Base-by-base conservation (phyloP, 1,284 basidiomycete species). In the Cryptococcus wingfieldii region DNA sequence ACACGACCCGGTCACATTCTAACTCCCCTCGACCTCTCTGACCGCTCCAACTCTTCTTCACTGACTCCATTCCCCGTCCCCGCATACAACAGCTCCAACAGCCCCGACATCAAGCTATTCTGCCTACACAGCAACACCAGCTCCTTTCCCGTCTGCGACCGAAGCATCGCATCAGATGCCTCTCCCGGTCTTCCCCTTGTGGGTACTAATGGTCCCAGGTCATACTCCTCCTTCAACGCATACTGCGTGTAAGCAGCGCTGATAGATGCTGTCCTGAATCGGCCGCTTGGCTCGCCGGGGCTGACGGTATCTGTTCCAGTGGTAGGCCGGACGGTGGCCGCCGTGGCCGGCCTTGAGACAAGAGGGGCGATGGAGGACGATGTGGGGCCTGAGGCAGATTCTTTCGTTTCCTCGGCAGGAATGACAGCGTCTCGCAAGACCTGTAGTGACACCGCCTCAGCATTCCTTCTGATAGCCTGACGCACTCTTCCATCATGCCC, bases 351-450 rank as follows among this genome's bases (percentile, higher is more conserved):
- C 28, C 43, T 47, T 23, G 23, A 25, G 34, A n/a, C 19, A 10
- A 10, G 31, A 34, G 31, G 31, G 9, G 19, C 23, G 18, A 12
- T 28, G 14, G 18, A 25, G 27, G 45, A 25, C 16, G 45, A 16
- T 46, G 18, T 9, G 9, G 9, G 14, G 14, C 19, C 27, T 10
- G 41, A 42, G 41, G n/a, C 16, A 42, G 19, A n/a, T 7, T 44
- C 53, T 5, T 19, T 5, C 39, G 57, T 61, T 10, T 64, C 51
- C 37, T 66, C 62, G 7, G 55, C 54, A 8, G 63, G 54, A 25
- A 92, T 85, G 47, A 96, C 78, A 0, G 86, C 86, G 64, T 95
- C 89, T 58, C 91, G 88, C 44, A 96, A 79, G 13, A 91, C 87
- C 59, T 83, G 84, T 69, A 95, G 86, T 5, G 88, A 84, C 38